Conservation (phyloP, 2,329 filamentous ascomycete species). For the Aspergillus persii region DNA sequence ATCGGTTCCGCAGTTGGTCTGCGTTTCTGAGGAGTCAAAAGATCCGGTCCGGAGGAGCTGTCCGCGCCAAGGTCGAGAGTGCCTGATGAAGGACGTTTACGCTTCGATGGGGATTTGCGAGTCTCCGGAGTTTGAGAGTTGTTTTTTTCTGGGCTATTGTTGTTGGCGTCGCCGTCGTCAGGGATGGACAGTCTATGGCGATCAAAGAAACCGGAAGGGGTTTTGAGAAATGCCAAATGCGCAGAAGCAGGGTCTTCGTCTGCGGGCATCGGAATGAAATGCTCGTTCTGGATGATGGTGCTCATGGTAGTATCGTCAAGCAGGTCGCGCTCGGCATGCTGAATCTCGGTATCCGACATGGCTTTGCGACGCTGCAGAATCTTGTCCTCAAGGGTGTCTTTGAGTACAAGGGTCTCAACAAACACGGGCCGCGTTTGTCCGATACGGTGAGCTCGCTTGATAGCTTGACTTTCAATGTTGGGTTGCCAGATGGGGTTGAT, state of each 20-base stretch:
- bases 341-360: slow-evolving; percentile 66
- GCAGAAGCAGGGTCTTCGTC: slow-evolving; percentile 26
- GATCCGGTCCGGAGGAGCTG: slow-evolving; percentile 7
- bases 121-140: neutral
- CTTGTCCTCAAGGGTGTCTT: slow-evolving; percentile 77
- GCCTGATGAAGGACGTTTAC: slow-evolving; percentile 3
- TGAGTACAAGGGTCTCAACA: slow-evolving; percentile 82
- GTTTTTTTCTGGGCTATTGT: neutral
- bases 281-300: slow-evolving; percentile 58
- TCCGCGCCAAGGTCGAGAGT: neutral
- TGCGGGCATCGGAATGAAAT: slow-evolving; percentile 44
- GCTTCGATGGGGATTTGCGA: slow-evolving; percentile 10
- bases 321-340: slow-evolving; percentile 55
- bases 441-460: slow-evolving; percentile 85
- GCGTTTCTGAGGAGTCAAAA: slow-evolving; percentile 16
- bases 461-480: slow-evolving; percentile 80
- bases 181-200: slow-evolving; percentile 37
- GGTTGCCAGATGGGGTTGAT: slow-evolving; percentile 84
- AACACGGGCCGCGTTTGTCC: slow-evolving; percentile 75
- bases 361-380: slow-evolving; percentile 70
- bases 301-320: slow-evolving; percentile 59
- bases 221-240: slow-evolving; percentile 26
- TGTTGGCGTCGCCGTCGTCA: slow-evolving; percentile 23
- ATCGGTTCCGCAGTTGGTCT: slow-evolving; percentile 12
- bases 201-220: slow-evolving; percentile 38